Conservation (phyloP, 257 asterid genomes). For the Agastache rugosa region DNA sequence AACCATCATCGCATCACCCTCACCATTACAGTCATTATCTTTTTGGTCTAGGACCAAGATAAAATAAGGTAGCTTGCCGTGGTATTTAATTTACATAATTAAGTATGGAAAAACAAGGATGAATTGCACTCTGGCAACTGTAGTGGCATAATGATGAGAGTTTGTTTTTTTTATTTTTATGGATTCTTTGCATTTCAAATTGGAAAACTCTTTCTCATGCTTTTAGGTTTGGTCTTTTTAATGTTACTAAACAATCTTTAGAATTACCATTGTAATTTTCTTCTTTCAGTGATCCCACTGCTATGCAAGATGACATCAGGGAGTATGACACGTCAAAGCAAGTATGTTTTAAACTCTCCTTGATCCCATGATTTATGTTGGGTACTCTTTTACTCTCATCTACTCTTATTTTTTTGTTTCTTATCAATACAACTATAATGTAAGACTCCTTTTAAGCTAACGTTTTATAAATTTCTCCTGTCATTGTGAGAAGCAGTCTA, state of each 20-base stretch:
- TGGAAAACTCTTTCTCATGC: conserved; percentile 18
- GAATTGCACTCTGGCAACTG: background rate
- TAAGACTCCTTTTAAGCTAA: conserved; percentile 3
- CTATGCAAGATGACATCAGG: conserved; percentile 47
- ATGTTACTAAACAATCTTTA: conserved; percentile 21
- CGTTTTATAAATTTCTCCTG: background rate
- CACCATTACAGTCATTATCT: background rate
- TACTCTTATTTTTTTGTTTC: background rate
- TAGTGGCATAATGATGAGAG: background rate
- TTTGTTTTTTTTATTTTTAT: background rate
- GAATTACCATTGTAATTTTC: conserved; percentile 24
- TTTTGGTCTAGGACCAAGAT: conserved; percentile 9
- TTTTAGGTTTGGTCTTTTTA: conserved; percentile 4
- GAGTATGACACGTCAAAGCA: conserved; percentile 55
- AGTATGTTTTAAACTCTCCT: conserved; percentile 51
- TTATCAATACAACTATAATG: background rate
- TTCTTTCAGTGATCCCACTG: conserved; percentile 46
- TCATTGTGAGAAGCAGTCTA: background rate
- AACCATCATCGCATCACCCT: background rate
- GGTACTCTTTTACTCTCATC: conserved; percentile 5
- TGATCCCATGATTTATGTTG: conserved; percentile 26
- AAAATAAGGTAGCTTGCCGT: background rate
- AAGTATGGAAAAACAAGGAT: conserved; percentile 11
- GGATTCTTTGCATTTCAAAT: conserved; percentile 11
- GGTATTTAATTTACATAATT: background rate